Base-by-base conservation (phyloP, 192 early-diverging fungal genomes). In the Coemansia sp. region DNA sequence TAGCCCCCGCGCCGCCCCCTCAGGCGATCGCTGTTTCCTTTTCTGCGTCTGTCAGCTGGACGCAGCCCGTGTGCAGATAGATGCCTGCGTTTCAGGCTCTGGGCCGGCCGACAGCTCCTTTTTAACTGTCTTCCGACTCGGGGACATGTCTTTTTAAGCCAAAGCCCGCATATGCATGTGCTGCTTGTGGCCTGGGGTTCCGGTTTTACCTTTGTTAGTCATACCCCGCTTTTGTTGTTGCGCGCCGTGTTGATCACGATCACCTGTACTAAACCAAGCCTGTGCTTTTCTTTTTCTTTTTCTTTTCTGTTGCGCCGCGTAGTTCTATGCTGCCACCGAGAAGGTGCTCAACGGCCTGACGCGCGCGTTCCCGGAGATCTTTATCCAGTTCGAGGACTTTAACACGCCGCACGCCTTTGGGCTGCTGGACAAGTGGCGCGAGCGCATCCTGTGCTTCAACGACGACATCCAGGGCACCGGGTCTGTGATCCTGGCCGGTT, bases 311-410 rank as follows among this genome's bases (percentile, higher is more conserved):
- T n/a, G n/a, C n/a, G n/a, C n/a, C n/a, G n/a, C n/a, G 59, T 77
- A 78, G 76, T 97, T 96, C 80, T 94, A 88, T 74, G 84, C 73
- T 3, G 93, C 90, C 56, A 83, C 96, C 40, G 95, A 97, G 62
- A 87, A 88, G 70, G 90, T 61, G 31, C 60, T 61, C 28, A 61
- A 61, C 45, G 60, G 60, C 14, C 69, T 98, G 10, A 84, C 83
- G 48, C 58, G 64, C 2, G 86, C 88, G 28, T 95, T 92, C 83
- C 94, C 94, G 3, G 67, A 86, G 22, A 71, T 95, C 66, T 84
- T 98, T n/a, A 89, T 98, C 57, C 96, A 98, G 82, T 97, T 96
- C 61, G 96, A 98, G 79, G 96, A 98, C 75, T 99, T 95, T 66
- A 93, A 91, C 22, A 90, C 92, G 7, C 92, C 94, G 67, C 94